Conservation (phyloP, 192 early-diverging fungal species). For the Mortierella hygrophila region DNA sequence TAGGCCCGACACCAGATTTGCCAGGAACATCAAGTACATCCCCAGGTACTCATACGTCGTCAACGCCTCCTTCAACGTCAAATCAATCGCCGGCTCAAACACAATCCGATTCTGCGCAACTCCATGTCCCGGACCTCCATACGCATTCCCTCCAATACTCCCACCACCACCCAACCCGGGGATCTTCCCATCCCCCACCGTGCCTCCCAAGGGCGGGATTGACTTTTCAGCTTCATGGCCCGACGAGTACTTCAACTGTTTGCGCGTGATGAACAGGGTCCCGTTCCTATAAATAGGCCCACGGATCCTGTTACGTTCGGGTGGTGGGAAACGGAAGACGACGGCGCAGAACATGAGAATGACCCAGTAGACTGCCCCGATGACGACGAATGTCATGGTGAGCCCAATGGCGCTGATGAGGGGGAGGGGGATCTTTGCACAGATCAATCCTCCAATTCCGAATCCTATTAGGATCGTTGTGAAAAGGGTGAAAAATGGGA, state of each 20-base stretch:
- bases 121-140: neutral
- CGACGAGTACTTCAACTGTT: slow-evolving; percentile 20
- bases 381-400: slow-evolving; percentile 70
- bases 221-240: slow-evolving; percentile 12
- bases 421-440: slow-evolving; percentile 69
- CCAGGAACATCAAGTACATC: slow-evolving; percentile 67
- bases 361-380: slow-evolving; percentile 69
- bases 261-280: slow-evolving; percentile 23
- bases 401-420: slow-evolving; percentile 68
- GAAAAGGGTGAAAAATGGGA: neutral
- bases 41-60: slow-evolving; percentile 68
- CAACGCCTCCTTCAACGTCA: slow-evolving; percentile 65
- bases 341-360: slow-evolving; percentile 64
- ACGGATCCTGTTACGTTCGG: slow-evolving; percentile 66
- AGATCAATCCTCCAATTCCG: slow-evolving; percentile 77
- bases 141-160: neutral
- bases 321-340: slow-evolving; percentile 70
- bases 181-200: slow-evolving; percentile 29
- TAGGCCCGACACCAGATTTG: slow-evolving; percentile 69
- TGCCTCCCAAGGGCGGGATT: slow-evolving; percentile 42
- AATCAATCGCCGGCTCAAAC: slow-evolving; percentile 47
- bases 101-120: slow-evolving; percentile 54
- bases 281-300: slow-evolving; percentile 59
- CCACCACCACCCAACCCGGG: slow-evolving; percentile 17
- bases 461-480: slow-evolving; percentile 54